These are phyloP conservation scores for Nephelium lappaceum DNA, from an alignment of 345 rosid species.

Conservation along the genomic window DNA sequence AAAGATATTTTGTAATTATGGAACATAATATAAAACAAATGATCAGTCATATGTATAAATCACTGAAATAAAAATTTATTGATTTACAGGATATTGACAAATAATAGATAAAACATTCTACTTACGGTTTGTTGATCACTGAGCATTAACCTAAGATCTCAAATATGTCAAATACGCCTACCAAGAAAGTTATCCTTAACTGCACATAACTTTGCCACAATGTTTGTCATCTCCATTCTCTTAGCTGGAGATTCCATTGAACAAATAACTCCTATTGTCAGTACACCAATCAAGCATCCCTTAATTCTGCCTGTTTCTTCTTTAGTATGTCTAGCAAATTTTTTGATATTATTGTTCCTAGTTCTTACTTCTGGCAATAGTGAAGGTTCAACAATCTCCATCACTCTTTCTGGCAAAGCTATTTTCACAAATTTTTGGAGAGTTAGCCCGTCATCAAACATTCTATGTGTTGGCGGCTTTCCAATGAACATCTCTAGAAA, in stretches of 20 bases:
- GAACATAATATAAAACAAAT: no score
- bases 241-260: background rate
- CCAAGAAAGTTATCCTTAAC: background rate
- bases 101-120: no score
- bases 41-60: no score
- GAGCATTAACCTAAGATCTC: background rate
- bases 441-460: background rate
- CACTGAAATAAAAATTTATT: no score
- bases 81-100: no score
- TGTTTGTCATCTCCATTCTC: background rate
- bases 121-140: background rate
- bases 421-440: background rate
- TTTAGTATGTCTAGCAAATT: background rate
- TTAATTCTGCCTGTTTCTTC: no score
- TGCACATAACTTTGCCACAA: background rate
- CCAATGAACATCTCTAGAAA: background rate
- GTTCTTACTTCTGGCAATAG: background rate
- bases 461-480: background rate
- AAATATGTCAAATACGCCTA: background rate
- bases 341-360: no score
- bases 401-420: background rate
- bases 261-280: slow-evolving; percentile 3
- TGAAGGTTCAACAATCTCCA: slow-evolving; percentile 6
- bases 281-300: background rate
- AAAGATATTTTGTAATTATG: no score